Conservation (phyloP, 352 stramenopile species). For the Pythium rhizo-oryzae region DNA sequence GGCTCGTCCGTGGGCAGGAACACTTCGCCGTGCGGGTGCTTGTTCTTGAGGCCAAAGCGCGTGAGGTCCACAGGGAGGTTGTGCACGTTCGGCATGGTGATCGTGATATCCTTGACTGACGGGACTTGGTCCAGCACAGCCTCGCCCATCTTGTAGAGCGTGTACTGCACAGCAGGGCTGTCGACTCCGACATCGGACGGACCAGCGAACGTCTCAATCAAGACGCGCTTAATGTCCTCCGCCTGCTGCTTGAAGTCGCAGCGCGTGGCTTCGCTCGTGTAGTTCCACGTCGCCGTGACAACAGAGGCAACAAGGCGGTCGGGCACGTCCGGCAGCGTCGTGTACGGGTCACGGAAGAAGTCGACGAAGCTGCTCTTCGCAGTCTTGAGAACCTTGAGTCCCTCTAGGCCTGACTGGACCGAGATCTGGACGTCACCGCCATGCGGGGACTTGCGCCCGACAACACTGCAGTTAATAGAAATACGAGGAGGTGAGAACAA, state of each 20-base stretch:
- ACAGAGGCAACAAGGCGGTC: slow-evolving; percentile 80
- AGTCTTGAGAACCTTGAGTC: slow-evolving; percentile 89
- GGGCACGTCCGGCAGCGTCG: slow-evolving; percentile 73
- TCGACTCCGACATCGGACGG: slow-evolving; percentile 74
- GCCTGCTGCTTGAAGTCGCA: slow-evolving; percentile 47
- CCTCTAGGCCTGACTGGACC: slow-evolving; percentile 61
- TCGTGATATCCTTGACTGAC: slow-evolving; percentile 73
- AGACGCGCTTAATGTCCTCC: slow-evolving; percentile 59
- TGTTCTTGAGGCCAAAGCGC: slow-evolving; percentile 86
- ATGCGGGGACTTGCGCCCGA: slow-evolving; percentile 48
- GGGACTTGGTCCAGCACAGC: slow-evolving; percentile 69
- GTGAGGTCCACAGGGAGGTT: slow-evolving; percentile 87
- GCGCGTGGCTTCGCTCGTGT: slow-evolving; percentile 44
- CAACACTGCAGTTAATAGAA: slow-evolving; percentile 36
- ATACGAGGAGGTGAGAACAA: not conserved
- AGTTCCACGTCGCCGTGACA: slow-evolving; percentile 78
- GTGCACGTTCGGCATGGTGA: slow-evolving; percentile 90
- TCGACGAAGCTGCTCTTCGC: slow-evolving; percentile 88
- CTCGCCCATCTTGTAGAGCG: slow-evolving; percentile 87
- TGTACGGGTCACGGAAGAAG: slow-evolving; percentile 86
- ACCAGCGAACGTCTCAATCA: slow-evolving; percentile 83
- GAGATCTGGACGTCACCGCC: slow-evolving; percentile 42
- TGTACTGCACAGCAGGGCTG: slow-evolving; percentile 82
- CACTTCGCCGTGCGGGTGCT: slow-evolving; percentile 87
- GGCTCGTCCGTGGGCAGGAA: slow-evolving; percentile 88